These are phyloP conservation scores for Discostella pseudostelligera DNA, from an alignment of 108 stramenopile genomes.

Conservation along the genomic window DNA sequence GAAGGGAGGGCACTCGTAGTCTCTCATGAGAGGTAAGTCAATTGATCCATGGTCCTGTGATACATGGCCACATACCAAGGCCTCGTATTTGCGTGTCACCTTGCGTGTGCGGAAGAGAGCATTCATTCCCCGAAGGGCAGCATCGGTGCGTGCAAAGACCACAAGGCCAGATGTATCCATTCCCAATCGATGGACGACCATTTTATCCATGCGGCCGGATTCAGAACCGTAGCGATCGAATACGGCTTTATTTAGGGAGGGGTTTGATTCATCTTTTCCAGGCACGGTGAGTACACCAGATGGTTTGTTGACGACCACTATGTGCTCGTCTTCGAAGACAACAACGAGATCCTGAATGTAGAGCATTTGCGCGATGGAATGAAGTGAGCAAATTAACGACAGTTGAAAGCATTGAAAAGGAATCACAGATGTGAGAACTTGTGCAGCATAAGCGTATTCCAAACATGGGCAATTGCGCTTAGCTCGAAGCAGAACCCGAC, in stretches of 20 bases:
- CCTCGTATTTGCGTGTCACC: conserved; percentile 77
- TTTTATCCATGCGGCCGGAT: conserved; percentile 68
- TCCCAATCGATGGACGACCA: conserved; percentile 85
- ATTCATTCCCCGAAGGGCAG: conserved; percentile 68
- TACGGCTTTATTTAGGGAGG: conserved; percentile 64
- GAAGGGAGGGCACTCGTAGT: conserved; percentile 80
- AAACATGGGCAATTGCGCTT: no score
- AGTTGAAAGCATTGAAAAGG: not conserved
- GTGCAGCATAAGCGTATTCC: no score
- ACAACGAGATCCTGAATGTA: conserved; percentile 65
- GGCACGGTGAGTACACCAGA: conserved; percentile 78
- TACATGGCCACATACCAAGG: conserved; percentile 74
- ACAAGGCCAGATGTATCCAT: conserved; percentile 87
- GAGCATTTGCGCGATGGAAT: not conserved
- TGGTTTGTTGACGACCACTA: conserved; percentile 83
- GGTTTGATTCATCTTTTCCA: conserved; percentile 55
- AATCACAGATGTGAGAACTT: no score
- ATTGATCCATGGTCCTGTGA: conserved; percentile 69
- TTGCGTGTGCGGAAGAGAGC: conserved; percentile 65
- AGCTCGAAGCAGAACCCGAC: no score
- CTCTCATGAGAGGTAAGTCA: conserved; percentile 73
- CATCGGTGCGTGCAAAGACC: conserved; percentile 68
- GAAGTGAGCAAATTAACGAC: conserved; percentile 7
- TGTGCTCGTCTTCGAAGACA: conserved; percentile 79
- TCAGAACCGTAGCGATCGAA: conserved; percentile 63